Evolutionary conservation across 805 yeast species (phyloP), one percentile per base, ranked within the genome.

Genomic region (Zygosaccharomyces lentus): DNA sequence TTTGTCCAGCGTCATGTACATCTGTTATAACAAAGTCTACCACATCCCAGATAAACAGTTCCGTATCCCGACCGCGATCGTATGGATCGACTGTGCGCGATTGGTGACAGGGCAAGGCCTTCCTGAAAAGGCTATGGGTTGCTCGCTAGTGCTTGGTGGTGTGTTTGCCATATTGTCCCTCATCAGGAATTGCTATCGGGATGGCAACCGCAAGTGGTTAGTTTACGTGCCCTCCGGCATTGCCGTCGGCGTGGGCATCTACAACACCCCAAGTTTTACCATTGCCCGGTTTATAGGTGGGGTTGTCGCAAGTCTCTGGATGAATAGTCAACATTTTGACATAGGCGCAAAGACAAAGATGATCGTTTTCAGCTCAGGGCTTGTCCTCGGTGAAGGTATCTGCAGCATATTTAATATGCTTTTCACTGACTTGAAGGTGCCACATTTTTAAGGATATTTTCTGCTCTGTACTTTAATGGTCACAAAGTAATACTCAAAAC

Each of bases 11-110:
- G 60, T 86, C 31, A 86, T 93, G 78, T 91, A 91, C 74, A 75
- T 78, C 46, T 76, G 87, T 23, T 91, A 93, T 73, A 85, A 87
- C 59, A 53, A 74, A 4, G 87, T 88, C 4, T 93, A 93, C 67
- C 82, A 80, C 46, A 87, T 91, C 35, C 99, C 99, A 0, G 87
- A 87, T 47, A 69, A 76, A 15, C 73, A 81, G 43, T 91, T 87
- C 64, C 74, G 97, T 47, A 80, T 93, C 29, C 99, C 99, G 3
- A 93, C 99, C 0, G 96, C 98, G 0, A 79, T 88, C 3, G 88
- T 91, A 17, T 91, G 99, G 99, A 83, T 91, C 36, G 98, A 91
- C 64, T 90, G 98, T 62, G 88, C 97, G 0, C 71, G 99, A 46
- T 72, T 91, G 31, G 96, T 91, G 26, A 86, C 91, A 1, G 99